Evolutionary conservation across 2,329 filamentous ascomycete genomes (phyloP).

Genomic region (Beauveria bassiana): DNA sequence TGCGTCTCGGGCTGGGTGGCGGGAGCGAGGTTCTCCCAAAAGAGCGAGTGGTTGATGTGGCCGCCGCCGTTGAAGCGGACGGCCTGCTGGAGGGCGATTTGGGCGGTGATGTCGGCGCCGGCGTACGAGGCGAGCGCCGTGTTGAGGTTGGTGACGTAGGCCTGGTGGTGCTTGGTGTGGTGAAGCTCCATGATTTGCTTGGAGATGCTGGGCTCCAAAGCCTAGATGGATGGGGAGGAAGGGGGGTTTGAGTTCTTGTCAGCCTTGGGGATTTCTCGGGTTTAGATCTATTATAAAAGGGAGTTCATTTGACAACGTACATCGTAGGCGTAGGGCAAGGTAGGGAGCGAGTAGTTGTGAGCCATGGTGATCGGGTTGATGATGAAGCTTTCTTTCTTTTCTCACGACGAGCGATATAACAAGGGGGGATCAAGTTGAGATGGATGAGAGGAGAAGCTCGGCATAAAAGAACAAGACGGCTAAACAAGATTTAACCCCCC

Average conservation of each 20-base stretch:
- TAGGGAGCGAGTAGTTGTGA: conserved; percentile 51
- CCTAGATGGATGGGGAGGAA: conserved; percentile 32
- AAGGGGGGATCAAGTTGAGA: neutral
- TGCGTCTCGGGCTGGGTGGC: conserved; percentile 49
- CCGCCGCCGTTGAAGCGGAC: conserved; percentile 88
- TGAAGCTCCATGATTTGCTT: conserved; percentile 75
- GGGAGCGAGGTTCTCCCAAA: conserved; percentile 78
- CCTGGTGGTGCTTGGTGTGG: conserved; percentile 71
- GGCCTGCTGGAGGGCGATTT: conserved; percentile 59
- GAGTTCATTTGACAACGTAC: conserved; percentile 36
- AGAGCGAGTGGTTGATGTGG: conserved; percentile 87
- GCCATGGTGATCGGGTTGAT: conserved; percentile 22
- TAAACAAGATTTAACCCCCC: neutral
- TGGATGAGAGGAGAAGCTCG: neutral
- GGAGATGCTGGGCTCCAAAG: conserved; percentile 67
- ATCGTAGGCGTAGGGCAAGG: conserved; percentile 62
- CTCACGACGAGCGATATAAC: neutral
- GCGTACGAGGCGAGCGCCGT: conserved; percentile 53
- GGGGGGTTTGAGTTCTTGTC: too few relatives aligned
- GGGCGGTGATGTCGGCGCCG: conserved; percentile 53
- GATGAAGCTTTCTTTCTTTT: neutral
- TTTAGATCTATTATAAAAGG: too few relatives aligned
- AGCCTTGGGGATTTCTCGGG: too few relatives aligned
- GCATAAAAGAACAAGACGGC: neutral
- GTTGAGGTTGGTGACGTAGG: conserved; percentile 72